phyloP scores from a whole-genome alignment of 331 rosid species.

The Stylosanthes scabra region DNA sequence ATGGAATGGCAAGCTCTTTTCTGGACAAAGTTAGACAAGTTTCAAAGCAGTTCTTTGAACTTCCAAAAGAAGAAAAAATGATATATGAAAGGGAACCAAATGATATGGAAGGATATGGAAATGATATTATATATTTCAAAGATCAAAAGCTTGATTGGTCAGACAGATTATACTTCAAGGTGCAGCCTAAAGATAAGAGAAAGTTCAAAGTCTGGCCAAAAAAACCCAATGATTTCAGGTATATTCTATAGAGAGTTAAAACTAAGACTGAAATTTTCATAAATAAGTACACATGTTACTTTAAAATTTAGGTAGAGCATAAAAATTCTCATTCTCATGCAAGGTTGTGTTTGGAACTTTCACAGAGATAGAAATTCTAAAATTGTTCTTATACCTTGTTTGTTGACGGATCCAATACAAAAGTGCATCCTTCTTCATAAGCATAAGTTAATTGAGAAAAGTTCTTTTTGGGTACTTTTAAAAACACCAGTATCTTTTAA shows the following conservation, averaged over 20 bases:
- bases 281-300: too few species aligned
- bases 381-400: too few species aligned
- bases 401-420: too few species aligned
- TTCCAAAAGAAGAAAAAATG: slow-evolving; percentile 65
- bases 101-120: slow-evolving; percentile 70
- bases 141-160: slow-evolving; percentile 72
- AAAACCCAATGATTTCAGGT: slow-evolving; percentile 62
- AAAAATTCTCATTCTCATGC: neutral
- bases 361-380: too few species aligned
- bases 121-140: slow-evolving; percentile 48
- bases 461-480: too few species aligned
- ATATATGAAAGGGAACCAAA: slow-evolving; percentile 51
- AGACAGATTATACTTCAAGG: slow-evolving; percentile 43
- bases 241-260: neutral
- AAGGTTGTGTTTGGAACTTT: too few species aligned
- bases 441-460: too few species aligned
- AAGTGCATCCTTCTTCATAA: too few species aligned
- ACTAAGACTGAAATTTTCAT: too few species aligned
- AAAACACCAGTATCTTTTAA: too few species aligned
- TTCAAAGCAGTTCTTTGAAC: slow-evolving; percentile 60
- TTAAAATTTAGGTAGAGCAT: too few species aligned
- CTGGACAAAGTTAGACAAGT: slow-evolving; percentile 54
- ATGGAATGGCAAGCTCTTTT: slow-evolving; percentile 57
- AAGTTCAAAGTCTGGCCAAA: slow-evolving; percentile 65
- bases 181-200: slow-evolving; percentile 42